These are phyloP conservation scores for Aspergillus panamensis DNA, from an alignment of 495 filamentous ascomycete species.

Conservation along the genomic window DNA sequence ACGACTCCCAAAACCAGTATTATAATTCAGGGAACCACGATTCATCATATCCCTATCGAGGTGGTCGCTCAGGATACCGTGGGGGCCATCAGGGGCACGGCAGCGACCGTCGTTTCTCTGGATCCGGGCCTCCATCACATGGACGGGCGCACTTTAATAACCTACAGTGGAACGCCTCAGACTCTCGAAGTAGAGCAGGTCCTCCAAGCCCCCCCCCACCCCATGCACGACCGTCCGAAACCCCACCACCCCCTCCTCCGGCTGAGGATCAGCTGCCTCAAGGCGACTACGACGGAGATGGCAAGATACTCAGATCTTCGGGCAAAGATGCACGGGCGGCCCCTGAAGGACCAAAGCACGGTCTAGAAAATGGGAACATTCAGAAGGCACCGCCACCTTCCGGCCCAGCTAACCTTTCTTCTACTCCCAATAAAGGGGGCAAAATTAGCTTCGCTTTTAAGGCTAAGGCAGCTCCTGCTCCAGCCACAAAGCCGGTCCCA, in stretches of 20 bases:
- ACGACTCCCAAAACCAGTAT: conserved; percentile 46
- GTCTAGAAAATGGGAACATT: conserved; percentile 23
- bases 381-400: conserved; percentile 46
- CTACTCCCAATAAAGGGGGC: conserved; percentile 55
- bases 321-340: conserved; percentile 60
- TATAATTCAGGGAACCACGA: conserved; percentile 52
- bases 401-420: conserved; percentile 45
- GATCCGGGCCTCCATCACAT: conserved; percentile 36
- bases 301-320: conserved; percentile 58
- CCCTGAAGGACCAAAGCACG: conserved; percentile 48
- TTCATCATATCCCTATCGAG: conserved; percentile 52
- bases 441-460: conserved; percentile 92
- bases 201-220: conserved; percentile 33
- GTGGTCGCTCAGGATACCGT: conserved; percentile 51
- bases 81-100: conserved; percentile 52
- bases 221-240: conserved; percentile 28
- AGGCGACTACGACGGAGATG: conserved; percentile 50
- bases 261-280: conserved; percentile 34
- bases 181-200: conserved; percentile 28
- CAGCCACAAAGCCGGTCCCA: conserved; percentile 62
- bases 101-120: conserved; percentile 42
- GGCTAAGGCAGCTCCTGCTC: conserved; percentile 57
- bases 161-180: conserved; percentile 57
- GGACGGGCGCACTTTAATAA: conserved; percentile 52
- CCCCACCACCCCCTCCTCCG: conserved; percentile 26